Conservation (phyloP, 495 filamentous ascomycete species). For the Chaetomium tenue region DNA sequence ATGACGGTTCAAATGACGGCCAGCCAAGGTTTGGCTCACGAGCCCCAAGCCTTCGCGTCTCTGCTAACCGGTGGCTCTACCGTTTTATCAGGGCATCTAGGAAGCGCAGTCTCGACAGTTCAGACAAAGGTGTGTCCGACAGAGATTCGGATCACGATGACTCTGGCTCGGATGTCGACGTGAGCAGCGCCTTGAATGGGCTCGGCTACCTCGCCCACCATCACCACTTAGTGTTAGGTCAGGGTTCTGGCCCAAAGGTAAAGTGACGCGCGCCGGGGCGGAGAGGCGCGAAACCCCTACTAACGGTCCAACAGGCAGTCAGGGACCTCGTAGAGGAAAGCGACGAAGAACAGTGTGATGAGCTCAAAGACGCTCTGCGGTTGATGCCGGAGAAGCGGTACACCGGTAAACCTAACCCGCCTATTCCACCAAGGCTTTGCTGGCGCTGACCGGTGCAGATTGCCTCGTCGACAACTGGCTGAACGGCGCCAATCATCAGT, state of each 20-base stretch:
- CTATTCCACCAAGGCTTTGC: neutral
- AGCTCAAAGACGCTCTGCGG: slow-evolving; percentile 28
- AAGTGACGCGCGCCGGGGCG: neutral
- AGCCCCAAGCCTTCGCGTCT: neutral
- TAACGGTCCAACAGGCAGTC: slow-evolving; percentile 15
- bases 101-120: slow-evolving; percentile 27
- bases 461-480: slow-evolving; percentile 52
- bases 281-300: neutral
- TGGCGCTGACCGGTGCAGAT: slow-evolving; percentile 43
- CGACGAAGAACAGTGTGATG: slow-evolving; percentile 32
- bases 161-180: slow-evolving; percentile 25
- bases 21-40: slow-evolving; percentile 23
- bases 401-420: slow-evolving; percentile 30
- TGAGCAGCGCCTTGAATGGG: slow-evolving; percentile 33
- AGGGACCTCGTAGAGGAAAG: slow-evolving; percentile 17
- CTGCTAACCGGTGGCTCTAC: slow-evolving; percentile 15
- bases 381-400: slow-evolving; percentile 31
- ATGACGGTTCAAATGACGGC: slow-evolving; percentile 22
- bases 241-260: slow-evolving; percentile 30
- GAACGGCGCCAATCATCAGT: slow-evolving; percentile 49
- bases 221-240: slow-evolving; percentile 35
- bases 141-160: slow-evolving; percentile 20
- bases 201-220: slow-evolving; percentile 37
- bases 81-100: slow-evolving; percentile 18
- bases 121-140: slow-evolving; percentile 19